Conservation (phyloP, 2,329 filamentous ascomycete genomes). For the Aspergillus tanneri region DNA sequence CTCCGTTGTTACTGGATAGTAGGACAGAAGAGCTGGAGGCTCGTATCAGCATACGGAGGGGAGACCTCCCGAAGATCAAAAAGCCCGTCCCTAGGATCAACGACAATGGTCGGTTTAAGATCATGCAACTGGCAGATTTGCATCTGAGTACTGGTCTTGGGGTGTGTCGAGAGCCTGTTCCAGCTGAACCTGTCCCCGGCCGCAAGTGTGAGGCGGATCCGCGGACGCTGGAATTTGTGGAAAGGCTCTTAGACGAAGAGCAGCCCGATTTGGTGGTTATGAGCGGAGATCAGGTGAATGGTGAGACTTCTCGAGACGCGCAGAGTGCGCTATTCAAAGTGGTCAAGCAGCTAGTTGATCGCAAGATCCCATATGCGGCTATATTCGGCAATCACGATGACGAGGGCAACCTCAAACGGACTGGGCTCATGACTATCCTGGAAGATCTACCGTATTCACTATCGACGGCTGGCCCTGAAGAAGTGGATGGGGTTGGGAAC, state of each 20-base stretch:
- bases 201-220: constrained; percentile 83
- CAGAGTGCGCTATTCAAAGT: constrained; percentile 95
- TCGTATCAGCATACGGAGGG: constrained; percentile 75
- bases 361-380: constrained; percentile 85
- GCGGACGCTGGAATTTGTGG: constrained; percentile 85
- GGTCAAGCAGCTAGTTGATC: constrained; percentile 76
- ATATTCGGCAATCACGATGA: constrained; percentile 99
- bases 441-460: constrained; percentile 86
- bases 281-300: constrained; percentile 93
- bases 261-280: constrained; percentile 89
- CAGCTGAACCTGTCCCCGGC: constrained; percentile 67
- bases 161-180: constrained; percentile 79
- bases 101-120: constrained; percentile 93
- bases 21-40: constrained; percentile 62
- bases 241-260: constrained; percentile 81
- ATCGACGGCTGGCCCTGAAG: constrained; percentile 75
- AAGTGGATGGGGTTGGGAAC: constrained; percentile 88
- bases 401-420: constrained; percentile 75
- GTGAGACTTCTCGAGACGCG: constrained; percentile 85
- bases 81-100: constrained; percentile 74
- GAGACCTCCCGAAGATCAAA: constrained; percentile 61
- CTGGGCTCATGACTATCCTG: constrained; percentile 79
- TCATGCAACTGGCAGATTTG: constrained; percentile 92
- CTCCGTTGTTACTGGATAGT: constrained; percentile 68
- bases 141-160: constrained; percentile 91